Conservation (phyloP, 176 grass and related monocot species). For the Oryza australiensis region DNA sequence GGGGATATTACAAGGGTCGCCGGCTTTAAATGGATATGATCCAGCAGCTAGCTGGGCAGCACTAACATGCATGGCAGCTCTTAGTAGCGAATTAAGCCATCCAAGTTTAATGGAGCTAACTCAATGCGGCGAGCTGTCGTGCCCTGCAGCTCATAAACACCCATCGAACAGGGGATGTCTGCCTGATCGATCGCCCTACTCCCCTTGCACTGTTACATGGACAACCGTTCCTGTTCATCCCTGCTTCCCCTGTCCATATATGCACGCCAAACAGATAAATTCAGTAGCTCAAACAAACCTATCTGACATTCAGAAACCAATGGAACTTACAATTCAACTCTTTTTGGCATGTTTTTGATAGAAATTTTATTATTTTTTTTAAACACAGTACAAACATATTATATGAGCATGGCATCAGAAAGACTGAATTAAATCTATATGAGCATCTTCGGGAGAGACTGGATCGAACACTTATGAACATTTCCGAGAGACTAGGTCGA, state of each 20-base stretch:
- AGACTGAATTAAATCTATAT: no score
- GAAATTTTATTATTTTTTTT: not conserved
- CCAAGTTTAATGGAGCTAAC: not conserved
- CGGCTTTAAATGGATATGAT: not conserved
- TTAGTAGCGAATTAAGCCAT: not conserved
- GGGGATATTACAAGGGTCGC: no score
- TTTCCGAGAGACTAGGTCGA: no score
- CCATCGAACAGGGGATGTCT: not conserved
- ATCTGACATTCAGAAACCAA: not conserved
- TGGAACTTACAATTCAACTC: not conserved
- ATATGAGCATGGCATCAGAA: no score
- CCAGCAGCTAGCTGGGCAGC: not conserved
- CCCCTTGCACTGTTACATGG: not conserved
- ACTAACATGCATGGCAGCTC: not conserved
- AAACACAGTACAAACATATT: no score
- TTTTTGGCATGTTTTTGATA: no score
- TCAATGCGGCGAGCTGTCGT: not conserved
- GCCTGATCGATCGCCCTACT: not conserved
- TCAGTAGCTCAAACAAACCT: not conserved
- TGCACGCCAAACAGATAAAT: not conserved
- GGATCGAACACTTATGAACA: no score
- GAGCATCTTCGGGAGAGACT: no score
- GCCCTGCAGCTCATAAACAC: conserved; percentile 1
- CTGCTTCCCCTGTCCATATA: not conserved
- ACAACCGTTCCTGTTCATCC: not conserved